phyloP scores from a whole-genome alignment of 73 alveolate species.

The Stentor coeruleus region DNA sequence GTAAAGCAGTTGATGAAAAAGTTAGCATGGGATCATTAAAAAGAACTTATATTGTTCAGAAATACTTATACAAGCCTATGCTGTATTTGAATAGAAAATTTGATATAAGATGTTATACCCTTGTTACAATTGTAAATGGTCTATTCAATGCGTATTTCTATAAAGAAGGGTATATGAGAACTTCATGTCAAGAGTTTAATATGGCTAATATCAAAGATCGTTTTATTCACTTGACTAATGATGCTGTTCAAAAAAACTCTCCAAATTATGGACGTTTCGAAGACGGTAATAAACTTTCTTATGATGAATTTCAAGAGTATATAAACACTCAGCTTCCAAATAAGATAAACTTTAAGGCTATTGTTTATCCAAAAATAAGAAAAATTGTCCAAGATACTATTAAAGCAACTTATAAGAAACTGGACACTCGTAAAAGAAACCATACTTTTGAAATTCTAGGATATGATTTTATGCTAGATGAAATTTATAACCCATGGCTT shows the following conservation, averaged over 20 bases:
- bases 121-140: constrained; percentile 73
- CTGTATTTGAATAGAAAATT: constrained; percentile 91
- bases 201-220: constrained; percentile 81
- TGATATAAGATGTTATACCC: constrained; percentile 89
- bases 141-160: constrained; percentile 87
- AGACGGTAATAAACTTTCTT: constrained; percentile 76
- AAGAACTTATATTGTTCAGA: constrained; percentile 76
- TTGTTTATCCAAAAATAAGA: constrained; percentile 63
- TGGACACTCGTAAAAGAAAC: constrained; percentile 68
- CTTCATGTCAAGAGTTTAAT: constrained; percentile 82
- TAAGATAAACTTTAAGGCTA: constrained; percentile 45
- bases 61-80: constrained; percentile 92
- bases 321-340: constrained; percentile 54
- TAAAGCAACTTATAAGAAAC: constrained; percentile 54
- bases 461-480: constrained; percentile 74
- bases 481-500: constrained; percentile 61
- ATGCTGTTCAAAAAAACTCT: constrained; percentile 87
- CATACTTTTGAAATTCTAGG: constrained; percentile 77
- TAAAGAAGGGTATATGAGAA: constrained; percentile 93
- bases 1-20: constrained; percentile 35
- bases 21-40: constrained; percentile 50
- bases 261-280: constrained; percentile 91
- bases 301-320: constrained; percentile 65
- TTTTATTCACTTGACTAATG: constrained; percentile 91
- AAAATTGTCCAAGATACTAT: constrained; percentile 71